Base-by-base conservation (phyloP, 768 basidiomycete genomes). In the Russula olivacea region DNA sequence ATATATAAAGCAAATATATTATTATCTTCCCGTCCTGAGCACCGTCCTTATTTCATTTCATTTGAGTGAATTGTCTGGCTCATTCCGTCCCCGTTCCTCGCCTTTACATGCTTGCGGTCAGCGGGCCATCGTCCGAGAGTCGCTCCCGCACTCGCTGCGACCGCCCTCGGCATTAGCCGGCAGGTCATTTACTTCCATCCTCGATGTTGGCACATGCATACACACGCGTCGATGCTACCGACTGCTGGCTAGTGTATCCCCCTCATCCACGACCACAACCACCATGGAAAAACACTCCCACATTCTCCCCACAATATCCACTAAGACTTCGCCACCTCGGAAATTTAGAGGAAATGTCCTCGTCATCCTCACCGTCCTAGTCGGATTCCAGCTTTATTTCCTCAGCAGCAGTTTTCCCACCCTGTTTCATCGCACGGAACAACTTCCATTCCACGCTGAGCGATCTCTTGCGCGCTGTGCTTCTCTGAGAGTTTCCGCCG, bases 401-500 rank as follows among this genome's bases (percentile, higher is more conserved):
- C 36, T 64, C 23, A 23, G 40, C 41, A 28, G 2, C 34, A 43
- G 32, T 23, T 55, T 55, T 38, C 63, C 54, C 28, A 10, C 54
- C 49, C 15, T 55, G 17, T 51, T 60, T 60, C 63, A 25, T 32
- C 53, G 30, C 19, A 25, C 41, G n/a, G 54, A 2, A 5, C 30
- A 43, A 51, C 58, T 55, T 21, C 63, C 63, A 11, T 43, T 64
- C 55, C 41, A 64, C 5, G 61, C 61, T 23, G 55, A 64, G 17
- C 36, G 32, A 25, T 53, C 58, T 23, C 60, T 68, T 25, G 65
- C 61, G 5, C 67, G 59, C 41, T 88, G 86, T 67, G 74, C 73
- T 19, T 72, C 77, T 23, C 72, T 82, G 40, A 68, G 74, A 32
- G 61, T 58, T 66, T 75, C 56, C 72, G 69, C 82, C 32, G 82